Evolutionary conservation across 1,139 yeast genomes (phyloP).

Genomic region (Blastobotrys apis): DNA sequence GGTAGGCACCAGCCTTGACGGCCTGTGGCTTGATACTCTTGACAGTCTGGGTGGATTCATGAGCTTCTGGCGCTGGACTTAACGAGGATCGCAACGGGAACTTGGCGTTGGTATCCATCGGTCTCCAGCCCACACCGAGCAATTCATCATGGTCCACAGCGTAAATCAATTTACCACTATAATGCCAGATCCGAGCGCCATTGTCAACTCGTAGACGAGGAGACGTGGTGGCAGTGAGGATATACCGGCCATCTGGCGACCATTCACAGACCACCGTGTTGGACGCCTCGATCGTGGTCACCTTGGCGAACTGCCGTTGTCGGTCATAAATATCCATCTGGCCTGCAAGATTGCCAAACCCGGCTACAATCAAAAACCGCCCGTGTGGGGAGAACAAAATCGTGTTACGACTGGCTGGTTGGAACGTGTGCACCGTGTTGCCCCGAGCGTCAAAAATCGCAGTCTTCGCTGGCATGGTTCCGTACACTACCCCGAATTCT

Average conservation of each 20-base stretch:
- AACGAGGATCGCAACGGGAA: constrained; percentile 54
- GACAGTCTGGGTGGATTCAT: constrained; percentile 44
- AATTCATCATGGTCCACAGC: constrained; percentile 78
- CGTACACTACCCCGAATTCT: constrained; percentile 96
- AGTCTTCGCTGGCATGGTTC: constrained; percentile 96
- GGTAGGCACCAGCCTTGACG: constrained; percentile 66
- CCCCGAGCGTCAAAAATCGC: constrained; percentile 95
- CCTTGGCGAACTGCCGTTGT: constrained; percentile 74
- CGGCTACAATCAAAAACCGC: constrained; percentile 85
- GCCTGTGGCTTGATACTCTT: constrained; percentile 44
- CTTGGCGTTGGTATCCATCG: constrained; percentile 49
- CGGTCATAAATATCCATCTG: constrained; percentile 94
- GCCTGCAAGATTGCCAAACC: constrained; percentile 97
- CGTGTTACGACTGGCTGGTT: constrained; percentile 86
- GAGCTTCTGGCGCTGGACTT: constrained; percentile 61
- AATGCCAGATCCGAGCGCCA: constrained; percentile 92
- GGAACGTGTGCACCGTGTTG: constrained; percentile 74
- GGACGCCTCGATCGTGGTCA: constrained; percentile 81
- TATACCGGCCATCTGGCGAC: constrained; percentile 97
- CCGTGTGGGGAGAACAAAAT: constrained; percentile 93
- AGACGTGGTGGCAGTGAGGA: constrained; percentile 93
- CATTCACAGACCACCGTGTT: constrained; percentile 95
- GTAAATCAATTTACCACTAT: constrained; percentile 74
- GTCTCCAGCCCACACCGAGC: constrained; percentile 81
- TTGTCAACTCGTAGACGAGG: constrained; percentile 97